A percentile compares a stretch with the other conserved stretches of the same genome.
Evolutionary conservation across 2,329 filamentous ascomycete genomes (phyloP).

Genomic region (Daldinia sp.): DNA sequence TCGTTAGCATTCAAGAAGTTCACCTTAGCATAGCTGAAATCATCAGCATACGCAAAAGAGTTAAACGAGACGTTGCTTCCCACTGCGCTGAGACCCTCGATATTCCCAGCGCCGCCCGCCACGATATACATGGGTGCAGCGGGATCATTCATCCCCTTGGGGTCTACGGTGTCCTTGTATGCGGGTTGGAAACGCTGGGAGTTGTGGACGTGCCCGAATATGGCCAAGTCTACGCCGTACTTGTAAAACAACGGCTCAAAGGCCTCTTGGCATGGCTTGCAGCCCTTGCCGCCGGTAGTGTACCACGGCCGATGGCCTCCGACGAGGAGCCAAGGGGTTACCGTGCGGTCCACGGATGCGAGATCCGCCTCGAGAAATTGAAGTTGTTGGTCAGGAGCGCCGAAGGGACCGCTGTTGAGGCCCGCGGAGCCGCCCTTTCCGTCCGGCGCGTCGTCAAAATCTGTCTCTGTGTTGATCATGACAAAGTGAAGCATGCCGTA

Average conservation of each 20-base stretch:
- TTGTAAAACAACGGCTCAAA: slow-evolving; percentile 67
- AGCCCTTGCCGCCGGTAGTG: slow-evolving; percentile 54
- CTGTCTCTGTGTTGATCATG: slow-evolving; percentile 69
- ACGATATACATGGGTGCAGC: slow-evolving; percentile 66
- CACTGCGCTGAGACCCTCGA: slow-evolving; percentile 62
- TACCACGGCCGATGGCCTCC: slow-evolving; percentile 63
- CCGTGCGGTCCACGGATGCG: slow-evolving; percentile 65
- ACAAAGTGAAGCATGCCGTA: slow-evolving; percentile 68
- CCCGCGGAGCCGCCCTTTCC: slow-evolving; percentile 55
- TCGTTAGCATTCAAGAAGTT: slow-evolving; percentile 60
- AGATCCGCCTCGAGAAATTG: slow-evolving; percentile 68
- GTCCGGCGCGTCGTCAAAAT: slow-evolving; percentile 65
- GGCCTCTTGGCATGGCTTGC: slow-evolving; percentile 61
- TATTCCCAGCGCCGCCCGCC: slow-evolving; percentile 67
- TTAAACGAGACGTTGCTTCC: slow-evolving; percentile 59
- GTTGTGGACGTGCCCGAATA: slow-evolving; percentile 71
- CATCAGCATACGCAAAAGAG: slow-evolving; percentile 63
- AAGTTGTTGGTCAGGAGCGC: slow-evolving; percentile 61
- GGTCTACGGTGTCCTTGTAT: slow-evolving; percentile 53
- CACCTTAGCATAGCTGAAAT: slow-evolving; percentile 65
- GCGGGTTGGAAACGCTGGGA: slow-evolving; percentile 64
- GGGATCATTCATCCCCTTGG: slow-evolving; percentile 55
- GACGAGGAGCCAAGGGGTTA: slow-evolving; percentile 67
- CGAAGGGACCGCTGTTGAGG: slow-evolving; percentile 64
- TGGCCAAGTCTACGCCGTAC: slow-evolving; percentile 68